Evolutionary conservation across 225 moss, liverwort and hornwort species (phyloP).

Genomic region (Marchantia polymorpha): DNA sequence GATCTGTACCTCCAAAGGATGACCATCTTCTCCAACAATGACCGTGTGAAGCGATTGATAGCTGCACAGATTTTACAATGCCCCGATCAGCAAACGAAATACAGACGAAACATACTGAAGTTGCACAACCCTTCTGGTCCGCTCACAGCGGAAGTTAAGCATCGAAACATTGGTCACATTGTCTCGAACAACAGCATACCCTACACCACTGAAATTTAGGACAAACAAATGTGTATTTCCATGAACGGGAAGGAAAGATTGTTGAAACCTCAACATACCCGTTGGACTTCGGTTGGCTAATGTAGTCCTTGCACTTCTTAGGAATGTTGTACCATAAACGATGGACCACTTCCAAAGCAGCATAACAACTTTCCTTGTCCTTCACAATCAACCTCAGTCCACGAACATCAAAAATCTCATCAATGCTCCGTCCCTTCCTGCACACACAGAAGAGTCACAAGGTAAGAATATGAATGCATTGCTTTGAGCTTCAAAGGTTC

Average conservation of each 20-base stretch:
- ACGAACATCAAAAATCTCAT: conserved; percentile 85
- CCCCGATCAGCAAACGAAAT: not conserved
- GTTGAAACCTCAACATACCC: conserved; percentile 46
- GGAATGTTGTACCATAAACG: conserved; percentile 71
- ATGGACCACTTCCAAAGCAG: conserved; percentile 70
- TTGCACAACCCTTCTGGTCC: too few relatives aligned
- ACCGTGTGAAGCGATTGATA: conserved; percentile 89
- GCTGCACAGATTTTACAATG: conserved; percentile 30
- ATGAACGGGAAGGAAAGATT: too few relatives aligned
- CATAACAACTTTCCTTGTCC: conserved; percentile 67
- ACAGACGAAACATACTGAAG: too few relatives aligned
- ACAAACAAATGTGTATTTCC: too few relatives aligned
- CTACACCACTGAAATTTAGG: too few relatives aligned
- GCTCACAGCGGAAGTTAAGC: too few relatives aligned
- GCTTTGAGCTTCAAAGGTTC: not conserved
- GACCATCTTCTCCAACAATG: conserved; percentile 71
- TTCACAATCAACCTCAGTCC: conserved; percentile 74
- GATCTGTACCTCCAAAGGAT: conserved; percentile 86
- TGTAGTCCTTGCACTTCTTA: conserved; percentile 74
- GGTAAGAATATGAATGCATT: not conserved
- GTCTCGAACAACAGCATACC: not conserved
- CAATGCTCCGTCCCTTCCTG: conserved; percentile 75
- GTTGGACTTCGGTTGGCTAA: conserved; percentile 65
- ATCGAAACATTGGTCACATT: not conserved
- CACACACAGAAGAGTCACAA: not conserved